phyloP scores from a whole-genome alignment of 75 land plant genomes.

The Pinus taeda region DNA sequence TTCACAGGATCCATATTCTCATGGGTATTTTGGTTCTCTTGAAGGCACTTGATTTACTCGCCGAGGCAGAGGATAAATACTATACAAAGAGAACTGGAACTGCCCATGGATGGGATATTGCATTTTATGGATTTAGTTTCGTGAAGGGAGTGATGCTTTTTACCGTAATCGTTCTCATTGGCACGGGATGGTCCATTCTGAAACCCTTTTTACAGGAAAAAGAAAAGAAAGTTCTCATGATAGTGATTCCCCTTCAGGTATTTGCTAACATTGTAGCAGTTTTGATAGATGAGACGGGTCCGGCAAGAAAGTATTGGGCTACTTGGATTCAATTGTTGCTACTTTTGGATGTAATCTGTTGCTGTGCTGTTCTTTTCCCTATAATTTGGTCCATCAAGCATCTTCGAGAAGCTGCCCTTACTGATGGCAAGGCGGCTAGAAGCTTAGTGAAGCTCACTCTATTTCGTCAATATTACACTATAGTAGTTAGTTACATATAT shows the following conservation, averaged over 20 bases:
- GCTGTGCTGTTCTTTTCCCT: conserved; percentile 44
- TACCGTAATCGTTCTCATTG: conserved; percentile 32
- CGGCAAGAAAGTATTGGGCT: conserved; percentile 33
- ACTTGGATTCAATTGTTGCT: conserved; percentile 40
- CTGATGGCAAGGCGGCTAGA: conserved; percentile 35
- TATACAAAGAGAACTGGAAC: conserved; percentile 32
- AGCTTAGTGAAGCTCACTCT: conserved; percentile 34
- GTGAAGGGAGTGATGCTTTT: conserved; percentile 29
- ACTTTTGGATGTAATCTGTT: conserved; percentile 35
- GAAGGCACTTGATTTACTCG: conserved; percentile 28
- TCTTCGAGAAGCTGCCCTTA: conserved; percentile 35
- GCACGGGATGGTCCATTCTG: conserved; percentile 39
- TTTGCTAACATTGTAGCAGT: conserved; percentile 33
- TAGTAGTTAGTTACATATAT: conserved; percentile 44
- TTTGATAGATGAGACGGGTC: conserved; percentile 38
- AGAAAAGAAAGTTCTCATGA: conserved; percentile 48
- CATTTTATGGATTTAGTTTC: conserved; percentile 28
- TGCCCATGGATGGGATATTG: conserved; percentile 35
- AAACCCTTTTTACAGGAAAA: conserved; percentile 42
- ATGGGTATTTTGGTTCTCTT: conserved; percentile 29
- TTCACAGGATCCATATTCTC: conserved; percentile 29
- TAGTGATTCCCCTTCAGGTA: conserved; percentile 38
- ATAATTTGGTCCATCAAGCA: conserved; percentile 54
- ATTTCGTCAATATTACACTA: conserved; percentile 41
- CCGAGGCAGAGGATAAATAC: conserved; percentile 30